Evolutionary conservation across 2,329 filamentous ascomycete genomes (phyloP), one percentile per base, ranked within the genome.

Genomic region (Neoascochyta sp.): DNA sequence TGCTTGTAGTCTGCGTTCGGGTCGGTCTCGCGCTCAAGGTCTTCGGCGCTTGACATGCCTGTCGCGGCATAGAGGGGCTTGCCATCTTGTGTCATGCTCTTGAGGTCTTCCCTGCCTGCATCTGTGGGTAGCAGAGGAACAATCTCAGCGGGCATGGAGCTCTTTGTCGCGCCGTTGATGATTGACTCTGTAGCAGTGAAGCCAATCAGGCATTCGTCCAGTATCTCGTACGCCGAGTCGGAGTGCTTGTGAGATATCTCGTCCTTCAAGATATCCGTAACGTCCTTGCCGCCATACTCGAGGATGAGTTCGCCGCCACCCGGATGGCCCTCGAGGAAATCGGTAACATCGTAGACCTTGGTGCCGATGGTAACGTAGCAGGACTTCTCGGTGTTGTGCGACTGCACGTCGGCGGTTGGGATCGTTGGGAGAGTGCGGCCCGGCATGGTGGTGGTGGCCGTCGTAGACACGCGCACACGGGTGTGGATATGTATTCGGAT

Each of bases 261-360:
- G 56, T 98, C 89, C 57, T 83, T 80, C 65, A 98, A 71, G 36
- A 95, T 93, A 3, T 80, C 74, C 43, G 77, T 75, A 35, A 95
- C 74, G 63, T 98, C 92, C 63, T 87, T 86, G 46, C 90, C 90
- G 17, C 76, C 92, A 62, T 92, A 94, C 30, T 95, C 85, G 42
- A 95, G 71, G 40, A 98, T 82, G 50, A 96, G 70, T 41, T 95
- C 86, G 51, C 80, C 78, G 36, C 92, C 92, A 48, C 92, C 92
- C 14, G 92, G 92, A 61, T 98, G 92, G 47, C 88, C 81, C 29
- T 88, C 79, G 39, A 95, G 65, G 57, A 98, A 98, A 33, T 86
- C 79, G 36, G 92, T 95, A 43, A 98, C 76, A 70, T 98, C 90
- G 74, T 88, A 98, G 50, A 98, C 90, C 50, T 90, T 93, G 36